Conservation (phyloP, 2,329 filamentous ascomycete genomes). For the Colletotrichum caudatum region DNA sequence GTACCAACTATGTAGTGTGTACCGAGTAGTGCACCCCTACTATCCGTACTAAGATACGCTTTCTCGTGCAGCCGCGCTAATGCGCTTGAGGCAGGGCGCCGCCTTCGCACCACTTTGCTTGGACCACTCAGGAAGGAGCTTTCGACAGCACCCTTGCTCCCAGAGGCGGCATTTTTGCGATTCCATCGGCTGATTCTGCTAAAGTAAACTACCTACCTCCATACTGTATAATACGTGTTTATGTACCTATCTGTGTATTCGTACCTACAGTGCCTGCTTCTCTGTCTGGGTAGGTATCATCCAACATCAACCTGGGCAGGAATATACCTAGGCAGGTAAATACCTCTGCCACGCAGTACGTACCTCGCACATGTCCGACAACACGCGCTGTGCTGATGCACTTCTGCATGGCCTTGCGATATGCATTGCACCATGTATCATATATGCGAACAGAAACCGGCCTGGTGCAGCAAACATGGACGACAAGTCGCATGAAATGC, state of each 20-base stretch:
- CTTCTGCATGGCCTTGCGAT: slow-evolving; percentile 2
- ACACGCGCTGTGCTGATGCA: slow-evolving; percentile 21
- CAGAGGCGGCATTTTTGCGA: slow-evolving; percentile 20
- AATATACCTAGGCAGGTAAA: too few relatives aligned
- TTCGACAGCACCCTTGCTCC: slow-evolving; percentile 31
- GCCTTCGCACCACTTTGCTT: neutral
- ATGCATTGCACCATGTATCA: slow-evolving; percentile 12
- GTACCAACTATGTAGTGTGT: too few relatives aligned
- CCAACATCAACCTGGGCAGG: too few relatives aligned
- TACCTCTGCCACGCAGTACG: neutral
- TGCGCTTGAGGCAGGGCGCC: slow-evolving; percentile 28
- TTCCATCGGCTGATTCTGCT: slow-evolving; percentile 28
- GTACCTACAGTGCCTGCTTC: too few relatives aligned
- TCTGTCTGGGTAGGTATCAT: too few relatives aligned
- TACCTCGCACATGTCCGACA: slow-evolving; percentile 11
- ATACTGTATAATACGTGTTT: too few relatives aligned
- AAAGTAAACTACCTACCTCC: neutral
- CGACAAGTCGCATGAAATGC: slow-evolving; percentile 37
- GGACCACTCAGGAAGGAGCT: slow-evolving; percentile 24
- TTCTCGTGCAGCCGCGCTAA: slow-evolving; percentile 38
- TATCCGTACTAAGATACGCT: neutral
- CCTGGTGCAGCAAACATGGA: slow-evolving; percentile 23
- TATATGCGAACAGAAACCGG: slow-evolving; percentile 32
- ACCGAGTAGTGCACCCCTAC: too few relatives aligned
- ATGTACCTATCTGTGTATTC: too few relatives aligned